These are phyloP conservation scores for Boletus pseudo-olivaceus DNA, from an alignment of 768 basidiomycete genomes.

Conservation along the genomic window DNA sequence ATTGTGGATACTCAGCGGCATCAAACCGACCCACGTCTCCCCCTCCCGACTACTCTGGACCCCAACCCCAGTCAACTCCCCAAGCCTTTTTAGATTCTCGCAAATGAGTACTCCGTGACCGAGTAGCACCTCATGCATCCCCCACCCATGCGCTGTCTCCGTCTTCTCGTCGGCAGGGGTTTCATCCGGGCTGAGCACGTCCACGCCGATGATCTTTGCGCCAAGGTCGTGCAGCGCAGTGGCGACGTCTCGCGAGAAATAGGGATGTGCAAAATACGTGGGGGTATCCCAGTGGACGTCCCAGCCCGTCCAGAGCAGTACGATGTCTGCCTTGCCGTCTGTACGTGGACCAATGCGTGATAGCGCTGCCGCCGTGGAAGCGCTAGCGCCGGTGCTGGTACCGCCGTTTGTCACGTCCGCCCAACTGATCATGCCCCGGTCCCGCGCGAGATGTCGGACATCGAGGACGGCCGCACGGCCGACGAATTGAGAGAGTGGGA, in stretches of 20 bases:
- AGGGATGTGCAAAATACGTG: slow-evolving; percentile 62
- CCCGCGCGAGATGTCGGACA: slow-evolving; percentile 38
- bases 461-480: slow-evolving; percentile 57
- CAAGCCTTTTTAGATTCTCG: slow-evolving; percentile 65
- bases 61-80: slow-evolving; percentile 31
- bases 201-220: slow-evolving; percentile 56
- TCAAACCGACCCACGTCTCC: slow-evolving; percentile 47
- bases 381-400: background rate
- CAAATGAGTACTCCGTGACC: slow-evolving; percentile 61
- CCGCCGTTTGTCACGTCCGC: slow-evolving; percentile 15
- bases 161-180: slow-evolving; percentile 29
- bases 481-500: slow-evolving; percentile 52
- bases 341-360: slow-evolving; percentile 22
- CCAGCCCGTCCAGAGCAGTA: slow-evolving; percentile 71
- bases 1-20: slow-evolving; percentile 55
- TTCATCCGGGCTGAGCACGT: slow-evolving; percentile 67
- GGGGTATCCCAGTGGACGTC: slow-evolving; percentile 48
- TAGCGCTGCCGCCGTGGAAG: background rate
- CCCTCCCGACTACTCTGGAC: background rate
- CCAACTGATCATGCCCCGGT: slow-evolving; percentile 56
- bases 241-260: slow-evolving; percentile 53
- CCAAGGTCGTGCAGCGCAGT: slow-evolving; percentile 46
- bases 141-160: slow-evolving; percentile 33
- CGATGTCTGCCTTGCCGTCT: slow-evolving; percentile 33
- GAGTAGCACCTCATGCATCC: slow-evolving; percentile 58